phyloP scores from a whole-genome alignment of 495 filamentous ascomycete genomes.

The Hypoxylon crocopeplum region DNA sequence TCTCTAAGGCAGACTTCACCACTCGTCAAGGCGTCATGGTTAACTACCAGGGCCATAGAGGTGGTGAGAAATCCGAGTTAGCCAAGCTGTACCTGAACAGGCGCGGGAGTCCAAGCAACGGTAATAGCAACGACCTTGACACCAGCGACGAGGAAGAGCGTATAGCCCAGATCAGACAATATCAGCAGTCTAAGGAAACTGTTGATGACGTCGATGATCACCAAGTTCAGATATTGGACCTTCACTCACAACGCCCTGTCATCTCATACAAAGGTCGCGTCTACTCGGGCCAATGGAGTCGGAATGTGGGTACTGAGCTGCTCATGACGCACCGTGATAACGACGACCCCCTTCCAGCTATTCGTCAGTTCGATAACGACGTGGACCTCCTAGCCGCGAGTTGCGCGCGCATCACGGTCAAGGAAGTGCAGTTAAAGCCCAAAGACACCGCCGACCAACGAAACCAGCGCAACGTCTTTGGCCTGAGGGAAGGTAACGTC shows the following conservation, averaged over 20 bases:
- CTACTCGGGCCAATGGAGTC: constrained; percentile 77
- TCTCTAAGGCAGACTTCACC: constrained; percentile 58
- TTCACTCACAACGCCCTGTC: constrained; percentile 74
- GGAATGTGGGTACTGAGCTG: constrained; percentile 81
- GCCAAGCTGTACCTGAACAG: constrained; percentile 34
- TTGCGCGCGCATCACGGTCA: constrained; percentile 54
- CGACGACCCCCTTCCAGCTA: constrained; percentile 45
- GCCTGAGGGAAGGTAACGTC: background rate
- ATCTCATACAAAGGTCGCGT: constrained; percentile 76
- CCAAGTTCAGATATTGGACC: constrained; percentile 78
- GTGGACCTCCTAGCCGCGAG: constrained; percentile 70
- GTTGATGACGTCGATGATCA: constrained; percentile 36
- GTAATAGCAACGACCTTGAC: no score
- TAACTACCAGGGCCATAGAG: constrained; percentile 15
- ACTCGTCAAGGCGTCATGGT: constrained; percentile 28
- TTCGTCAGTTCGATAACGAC: constrained; percentile 52
- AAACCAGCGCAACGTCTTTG: constrained; percentile 2
- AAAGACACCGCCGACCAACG: constrained; percentile 13
- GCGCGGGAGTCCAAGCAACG: constrained; percentile 25
- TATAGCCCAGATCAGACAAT: constrained; percentile 23
- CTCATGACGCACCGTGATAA: constrained; percentile 64
- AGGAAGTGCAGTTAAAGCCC: constrained; percentile 40
- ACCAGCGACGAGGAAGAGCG: constrained; percentile 26
- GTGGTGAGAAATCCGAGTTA: constrained; percentile 37
- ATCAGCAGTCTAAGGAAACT: background rate